phyloP scores from a whole-genome alignment of 495 filamentous ascomycete genomes.

The Barbatosphaeria neglecta region DNA sequence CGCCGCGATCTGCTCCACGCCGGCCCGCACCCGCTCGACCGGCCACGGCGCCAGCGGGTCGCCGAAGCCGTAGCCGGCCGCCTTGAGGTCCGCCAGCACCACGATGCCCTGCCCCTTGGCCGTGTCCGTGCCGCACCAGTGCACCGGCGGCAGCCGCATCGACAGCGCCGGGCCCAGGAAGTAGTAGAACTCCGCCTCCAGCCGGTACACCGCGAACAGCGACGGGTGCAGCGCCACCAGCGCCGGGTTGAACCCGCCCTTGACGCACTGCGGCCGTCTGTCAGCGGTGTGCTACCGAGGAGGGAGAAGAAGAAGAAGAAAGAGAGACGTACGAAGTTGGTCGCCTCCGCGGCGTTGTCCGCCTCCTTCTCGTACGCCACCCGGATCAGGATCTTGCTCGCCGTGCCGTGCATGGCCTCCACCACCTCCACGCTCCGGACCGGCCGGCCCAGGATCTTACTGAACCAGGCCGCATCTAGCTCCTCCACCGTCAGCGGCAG shows the following conservation, averaged over 20 bases:
- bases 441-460: slow-evolving; percentile 1
- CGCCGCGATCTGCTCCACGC: slow-evolving; percentile 19
- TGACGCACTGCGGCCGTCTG: slow-evolving; percentile 1
- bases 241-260: slow-evolving; percentile 7
- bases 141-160: background rate
- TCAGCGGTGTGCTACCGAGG: background rate
- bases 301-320: background rate
- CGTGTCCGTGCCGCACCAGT: slow-evolving; percentile 1
- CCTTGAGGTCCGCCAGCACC: slow-evolving; percentile 5
- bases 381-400: slow-evolving; percentile 3
- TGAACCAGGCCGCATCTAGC: slow-evolving; percentile 4
- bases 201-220: slow-evolving; percentile 4
- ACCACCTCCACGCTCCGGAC: background rate
- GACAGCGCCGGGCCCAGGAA: background rate
- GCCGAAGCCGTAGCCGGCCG: slow-evolving; percentile 6
- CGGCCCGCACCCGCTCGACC: slow-evolving; percentile 11
- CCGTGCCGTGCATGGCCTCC: slow-evolving; percentile 5
- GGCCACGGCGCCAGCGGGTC: slow-evolving; percentile 16
- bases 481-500: slow-evolving; percentile 4
- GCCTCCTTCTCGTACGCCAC: slow-evolving; percentile 1
- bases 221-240: slow-evolving; percentile 3
- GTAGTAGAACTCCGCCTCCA: slow-evolving; percentile 7
- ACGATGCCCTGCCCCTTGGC: slow-evolving; percentile 5
- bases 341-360: background rate
- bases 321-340: background rate